These are phyloP conservation scores for Sarcodon aspratus DNA, from an alignment of 768 basidiomycete species.

Conservation along the genomic window DNA sequence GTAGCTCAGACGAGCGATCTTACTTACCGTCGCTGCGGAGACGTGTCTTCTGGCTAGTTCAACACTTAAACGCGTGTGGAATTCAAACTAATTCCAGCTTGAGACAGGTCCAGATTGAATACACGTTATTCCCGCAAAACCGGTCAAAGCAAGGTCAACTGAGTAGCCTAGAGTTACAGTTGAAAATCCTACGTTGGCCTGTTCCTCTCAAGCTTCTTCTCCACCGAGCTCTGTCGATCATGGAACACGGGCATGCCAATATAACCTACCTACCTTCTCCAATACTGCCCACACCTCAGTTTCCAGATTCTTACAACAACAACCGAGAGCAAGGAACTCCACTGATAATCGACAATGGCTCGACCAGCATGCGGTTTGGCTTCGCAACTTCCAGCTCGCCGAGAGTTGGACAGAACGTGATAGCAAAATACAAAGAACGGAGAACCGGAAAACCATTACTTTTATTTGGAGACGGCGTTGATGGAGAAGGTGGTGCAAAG, in stretches of 20 bases:
- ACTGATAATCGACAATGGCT: constrained; percentile 84
- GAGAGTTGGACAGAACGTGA: constrained; percentile 52
- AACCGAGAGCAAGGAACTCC: constrained; percentile 45
- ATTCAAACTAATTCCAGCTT: too few relatives aligned
- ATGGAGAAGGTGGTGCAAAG: constrained; percentile 76
- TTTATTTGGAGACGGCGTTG: constrained; percentile 82
- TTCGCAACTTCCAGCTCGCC: constrained; percentile 57
- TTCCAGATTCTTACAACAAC: constrained; percentile 35
- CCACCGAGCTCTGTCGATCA: too few relatives aligned
- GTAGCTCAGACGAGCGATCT: too few relatives aligned
- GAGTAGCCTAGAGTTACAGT: too few relatives aligned
- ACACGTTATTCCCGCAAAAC: too few relatives aligned
- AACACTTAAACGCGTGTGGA: too few relatives aligned
- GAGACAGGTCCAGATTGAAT: too few relatives aligned
- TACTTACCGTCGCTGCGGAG: too few relatives aligned
- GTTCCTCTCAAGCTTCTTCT: too few relatives aligned
- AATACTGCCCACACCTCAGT: constrained; percentile 22
- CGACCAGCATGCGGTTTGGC: constrained; percentile 73
- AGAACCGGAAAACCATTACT: constrained; percentile 73
- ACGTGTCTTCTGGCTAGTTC: too few relatives aligned
- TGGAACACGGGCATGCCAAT: background rate
- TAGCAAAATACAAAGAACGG: constrained; percentile 86
- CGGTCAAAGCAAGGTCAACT: too few relatives aligned
- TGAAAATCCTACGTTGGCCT: too few relatives aligned
- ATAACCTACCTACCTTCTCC: constrained; percentile 12